Percentiles rank a stretch among this genome's conserved stretches.
These are phyloP conservation scores for Trifolium subterraneum DNA, from an alignment of 306 rosid species.

Conservation along the genomic window DNA sequence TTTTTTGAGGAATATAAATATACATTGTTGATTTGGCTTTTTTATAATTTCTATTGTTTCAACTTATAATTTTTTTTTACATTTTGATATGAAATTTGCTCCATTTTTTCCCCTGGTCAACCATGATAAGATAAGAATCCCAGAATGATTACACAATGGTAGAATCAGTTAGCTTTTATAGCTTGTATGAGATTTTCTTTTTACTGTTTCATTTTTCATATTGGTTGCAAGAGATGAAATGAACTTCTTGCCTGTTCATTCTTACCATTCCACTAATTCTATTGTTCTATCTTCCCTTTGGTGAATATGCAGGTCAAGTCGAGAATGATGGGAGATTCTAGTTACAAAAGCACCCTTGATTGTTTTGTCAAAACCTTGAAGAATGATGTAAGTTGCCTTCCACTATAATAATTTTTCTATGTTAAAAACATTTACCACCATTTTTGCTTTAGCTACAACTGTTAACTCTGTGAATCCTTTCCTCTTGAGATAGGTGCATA, in stretches of 20 bases:
- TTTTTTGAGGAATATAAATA: too few relatives aligned
- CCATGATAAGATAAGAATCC: slow-evolving; percentile 8
- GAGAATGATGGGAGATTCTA: slow-evolving; percentile 98
- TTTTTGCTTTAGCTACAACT: slow-evolving; percentile 27
- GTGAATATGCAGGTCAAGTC: slow-evolving; percentile 83
- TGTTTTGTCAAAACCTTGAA: slow-evolving; percentile 88
- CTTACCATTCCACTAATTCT: slow-evolving; percentile 24
- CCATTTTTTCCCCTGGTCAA: neutral
- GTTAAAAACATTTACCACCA: slow-evolving; percentile 12
- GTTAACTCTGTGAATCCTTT: neutral
- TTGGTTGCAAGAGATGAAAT: slow-evolving; percentile 25
- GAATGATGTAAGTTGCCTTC: slow-evolving; percentile 74
- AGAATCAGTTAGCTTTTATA: slow-evolving; percentile 1
- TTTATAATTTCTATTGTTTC: neutral
- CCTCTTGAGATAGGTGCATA: neutral
- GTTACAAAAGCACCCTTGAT: slow-evolving; percentile 91
- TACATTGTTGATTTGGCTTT: neutral
- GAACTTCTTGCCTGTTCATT: slow-evolving; percentile 27
- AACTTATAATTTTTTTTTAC: neutral
- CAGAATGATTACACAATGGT: slow-evolving; percentile 19
- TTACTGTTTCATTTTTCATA: slow-evolving; percentile 3
- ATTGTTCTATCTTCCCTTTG: slow-evolving; percentile 34
- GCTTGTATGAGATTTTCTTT: slow-evolving; percentile 2
- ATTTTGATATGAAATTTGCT: slow-evolving; percentile 9
- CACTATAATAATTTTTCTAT: slow-evolving; percentile 11